phyloP scores from a whole-genome alignment of 179 eudicot genomes.

The Beta lomatogona region DNA sequence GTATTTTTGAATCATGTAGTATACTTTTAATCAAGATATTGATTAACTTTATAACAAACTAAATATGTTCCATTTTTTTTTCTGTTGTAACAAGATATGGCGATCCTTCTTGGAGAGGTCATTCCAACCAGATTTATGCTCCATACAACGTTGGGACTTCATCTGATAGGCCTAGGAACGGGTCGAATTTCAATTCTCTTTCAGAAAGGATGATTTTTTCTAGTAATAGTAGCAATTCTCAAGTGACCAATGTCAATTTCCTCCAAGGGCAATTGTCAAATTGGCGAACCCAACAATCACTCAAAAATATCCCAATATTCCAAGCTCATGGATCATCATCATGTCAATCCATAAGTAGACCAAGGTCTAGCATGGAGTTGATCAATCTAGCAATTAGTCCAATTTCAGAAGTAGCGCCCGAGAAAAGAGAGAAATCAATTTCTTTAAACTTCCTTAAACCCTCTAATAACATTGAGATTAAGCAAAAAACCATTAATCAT shows the following conservation, averaged over 20 bases:
- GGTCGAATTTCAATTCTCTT: conserved; percentile 20
- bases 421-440: conserved; percentile 5
- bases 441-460: conserved; percentile 21
- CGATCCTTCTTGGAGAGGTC: conserved; percentile 42
- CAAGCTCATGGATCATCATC: conserved; percentile 16
- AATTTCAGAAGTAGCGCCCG: conserved; percentile 6
- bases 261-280: conserved; percentile 19
- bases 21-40: background rate
- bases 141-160: conserved; percentile 33
- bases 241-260: background rate
- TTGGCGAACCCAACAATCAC: conserved; percentile 30
- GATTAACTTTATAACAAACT: background rate
- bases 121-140: conserved; percentile 34
- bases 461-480: background rate
- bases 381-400: conserved; percentile 23
- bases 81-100: conserved; percentile 36
- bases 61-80: background rate
- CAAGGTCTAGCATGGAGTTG: background rate
- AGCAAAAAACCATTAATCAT: background rate
- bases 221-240: conserved; percentile 10
- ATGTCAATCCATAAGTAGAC: conserved; percentile 19
- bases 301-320: conserved; percentile 11
- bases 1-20: background rate
- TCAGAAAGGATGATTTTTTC: conserved; percentile 20
- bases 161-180: conserved; percentile 30